A percentile compares a stretch with the other conserved stretches of the same genome.
phyloP scores from a whole-genome alignment of 805 yeast genomes.

The Cyberlindnera euphorbiae region DNA sequence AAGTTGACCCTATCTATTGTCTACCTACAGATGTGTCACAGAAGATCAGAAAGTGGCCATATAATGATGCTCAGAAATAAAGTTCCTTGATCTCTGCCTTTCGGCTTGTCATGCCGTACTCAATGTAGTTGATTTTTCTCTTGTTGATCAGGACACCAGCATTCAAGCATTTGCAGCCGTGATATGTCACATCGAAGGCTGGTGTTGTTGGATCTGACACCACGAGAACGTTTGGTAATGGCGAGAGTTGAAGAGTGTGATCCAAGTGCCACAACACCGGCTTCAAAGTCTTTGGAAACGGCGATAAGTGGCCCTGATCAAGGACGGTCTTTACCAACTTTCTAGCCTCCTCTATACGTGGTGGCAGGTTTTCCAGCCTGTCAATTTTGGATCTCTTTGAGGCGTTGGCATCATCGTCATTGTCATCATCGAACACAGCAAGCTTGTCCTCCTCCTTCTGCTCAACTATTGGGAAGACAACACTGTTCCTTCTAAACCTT shows the following conservation, averaged over 20 bases:
- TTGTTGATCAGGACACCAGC: conserved; percentile 53
- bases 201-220: conserved; percentile 72
- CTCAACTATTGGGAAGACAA: conserved; percentile 43
- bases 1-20: conserved; percentile 83
- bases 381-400: conserved; percentile 25
- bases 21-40: conserved; percentile 48
- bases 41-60: conserved; percentile 34
- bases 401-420: not conserved
- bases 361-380: conserved; percentile 33
- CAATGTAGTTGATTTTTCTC: conserved; percentile 60
- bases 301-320: conserved; percentile 86
- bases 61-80: conserved; percentile 29
- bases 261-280: conserved; percentile 71
- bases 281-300: conserved; percentile 57
- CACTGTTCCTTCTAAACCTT: conserved; percentile 65
- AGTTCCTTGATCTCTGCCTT: conserved; percentile 44
- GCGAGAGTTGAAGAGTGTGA: conserved; percentile 63
- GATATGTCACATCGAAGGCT: conserved; percentile 67
- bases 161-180: conserved; percentile 77
- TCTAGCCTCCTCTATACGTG: conserved; percentile 54
- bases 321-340: conserved; percentile 73
- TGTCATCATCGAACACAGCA: conserved; percentile 3
- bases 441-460: conserved; percentile 7
- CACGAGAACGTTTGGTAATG: conserved; percentile 65
- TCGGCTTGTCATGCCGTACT: conserved; percentile 60